Evolutionary conservation across 306 rosid genomes (phyloP).

Genomic region (Fragaria ananassa): DNA sequence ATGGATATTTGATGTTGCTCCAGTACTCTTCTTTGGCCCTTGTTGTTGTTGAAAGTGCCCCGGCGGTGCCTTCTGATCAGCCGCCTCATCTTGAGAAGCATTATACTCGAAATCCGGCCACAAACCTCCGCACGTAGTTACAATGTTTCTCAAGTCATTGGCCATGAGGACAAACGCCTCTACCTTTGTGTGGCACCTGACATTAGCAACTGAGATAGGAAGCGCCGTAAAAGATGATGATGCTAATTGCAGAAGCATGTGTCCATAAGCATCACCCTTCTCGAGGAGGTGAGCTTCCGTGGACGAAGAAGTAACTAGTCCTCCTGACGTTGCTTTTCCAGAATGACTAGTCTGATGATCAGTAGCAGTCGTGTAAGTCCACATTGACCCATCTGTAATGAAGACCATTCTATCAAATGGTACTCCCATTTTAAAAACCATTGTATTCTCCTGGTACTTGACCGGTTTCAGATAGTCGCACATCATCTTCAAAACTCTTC

Average conservation of each 20-base stretch:
- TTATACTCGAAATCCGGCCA: neutral
- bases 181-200: neutral
- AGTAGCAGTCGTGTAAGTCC: neutral
- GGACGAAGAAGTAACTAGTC: neutral
- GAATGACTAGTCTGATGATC: neutral
- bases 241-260: neutral
- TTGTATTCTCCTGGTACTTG: neutral
- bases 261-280: neutral
- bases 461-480: neutral
- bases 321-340: neutral
- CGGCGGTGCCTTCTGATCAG: neutral
- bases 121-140: neutral
- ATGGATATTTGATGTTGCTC: too few relatives aligned
- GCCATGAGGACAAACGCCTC: neutral
- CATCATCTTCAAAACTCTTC: neutral
- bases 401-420: slow-evolving; percentile 16
- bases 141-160: neutral
- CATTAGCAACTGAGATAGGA: neutral
- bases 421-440: neutral
- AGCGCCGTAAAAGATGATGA: neutral
- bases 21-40: too few relatives aligned
- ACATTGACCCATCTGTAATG: neutral
- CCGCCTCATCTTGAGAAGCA: neutral
- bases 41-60: too few relatives aligned
- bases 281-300: too few relatives aligned